Evolutionary conservation across 768 basidiomycete genomes (phyloP).

Genomic region (Podaxis pistillaris): DNA sequence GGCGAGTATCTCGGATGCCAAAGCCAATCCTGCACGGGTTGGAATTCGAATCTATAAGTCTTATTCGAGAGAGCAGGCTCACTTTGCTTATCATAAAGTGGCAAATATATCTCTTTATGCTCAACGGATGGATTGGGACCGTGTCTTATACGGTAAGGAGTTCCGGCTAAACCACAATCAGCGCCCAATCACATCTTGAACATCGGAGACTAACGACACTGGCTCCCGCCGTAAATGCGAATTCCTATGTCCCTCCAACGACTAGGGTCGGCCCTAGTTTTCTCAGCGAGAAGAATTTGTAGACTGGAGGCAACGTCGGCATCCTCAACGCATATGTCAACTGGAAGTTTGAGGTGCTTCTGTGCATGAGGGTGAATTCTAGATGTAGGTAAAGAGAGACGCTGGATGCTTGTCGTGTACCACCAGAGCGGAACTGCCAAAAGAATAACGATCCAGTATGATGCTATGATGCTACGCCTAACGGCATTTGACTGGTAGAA

Average conservation of each 20-base stretch:
- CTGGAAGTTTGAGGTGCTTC: conserved; percentile 44
- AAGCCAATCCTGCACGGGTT: conserved; percentile 28
- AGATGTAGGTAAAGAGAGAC: conserved; percentile 65
- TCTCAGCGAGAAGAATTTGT: conserved; percentile 23
- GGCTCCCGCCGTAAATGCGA: not conserved
- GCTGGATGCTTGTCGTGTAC: conserved; percentile 86
- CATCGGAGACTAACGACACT: conserved; percentile 7
- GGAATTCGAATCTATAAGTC: conserved; percentile 33
- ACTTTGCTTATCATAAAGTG: conserved; percentile 2
- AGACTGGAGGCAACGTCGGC: conserved; percentile 14
- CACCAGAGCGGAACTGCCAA: conserved; percentile 91
- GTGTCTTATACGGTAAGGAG: conserved; percentile 1
- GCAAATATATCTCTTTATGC: conserved; percentile 8
- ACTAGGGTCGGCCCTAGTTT: conserved; percentile 27
- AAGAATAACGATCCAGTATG: conserved; percentile 79
- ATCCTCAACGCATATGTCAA: conserved; percentile 35
- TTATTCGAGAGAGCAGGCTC: not conserved
- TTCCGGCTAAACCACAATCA: conserved; percentile 3
- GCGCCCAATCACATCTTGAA: not conserved
- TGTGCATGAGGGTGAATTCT: conserved; percentile 54
- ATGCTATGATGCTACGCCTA: conserved; percentile 60
- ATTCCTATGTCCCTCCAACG: not conserved
- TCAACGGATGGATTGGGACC: not conserved
- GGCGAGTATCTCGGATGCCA: not conserved
- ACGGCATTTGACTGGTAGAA: conserved; percentile 49